Conservation (phyloP, 208 protist species). For the Crithidia expoeki region DNA sequence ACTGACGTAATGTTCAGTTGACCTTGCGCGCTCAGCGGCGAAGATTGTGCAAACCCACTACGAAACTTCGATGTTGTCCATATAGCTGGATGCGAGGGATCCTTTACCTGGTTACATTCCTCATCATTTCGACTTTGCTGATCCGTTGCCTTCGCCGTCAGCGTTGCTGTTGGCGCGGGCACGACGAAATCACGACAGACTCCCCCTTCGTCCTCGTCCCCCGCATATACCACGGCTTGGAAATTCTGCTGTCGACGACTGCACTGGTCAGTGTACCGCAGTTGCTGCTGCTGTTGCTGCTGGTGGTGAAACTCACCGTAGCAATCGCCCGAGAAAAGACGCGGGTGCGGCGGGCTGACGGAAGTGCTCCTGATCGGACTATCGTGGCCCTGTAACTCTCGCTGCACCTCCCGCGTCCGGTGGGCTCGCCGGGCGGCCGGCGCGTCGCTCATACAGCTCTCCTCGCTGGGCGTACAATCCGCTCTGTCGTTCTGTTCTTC, state of each 20-base stretch:
- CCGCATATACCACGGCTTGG: neutral
- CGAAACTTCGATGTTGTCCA: too few species aligned
- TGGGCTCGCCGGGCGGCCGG: neutral
- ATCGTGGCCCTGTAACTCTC: neutral
- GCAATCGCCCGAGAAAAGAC: neutral
- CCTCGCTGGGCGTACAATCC: neutral
- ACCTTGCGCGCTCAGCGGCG: too few species aligned
- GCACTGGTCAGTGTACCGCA: neutral
- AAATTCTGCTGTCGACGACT: neutral
- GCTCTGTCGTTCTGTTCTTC: too few species aligned
- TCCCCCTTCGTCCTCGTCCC: too few species aligned
- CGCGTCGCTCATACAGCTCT: neutral
- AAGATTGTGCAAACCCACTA: too few species aligned
- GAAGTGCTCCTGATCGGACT: neutral
- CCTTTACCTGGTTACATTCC: too few species aligned
- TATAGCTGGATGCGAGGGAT: too few species aligned
- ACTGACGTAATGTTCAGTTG: too few species aligned
- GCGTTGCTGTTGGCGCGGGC: too few species aligned
- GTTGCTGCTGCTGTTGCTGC: neutral
- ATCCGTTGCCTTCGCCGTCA: too few species aligned
- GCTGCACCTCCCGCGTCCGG: neutral
- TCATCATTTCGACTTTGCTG: too few species aligned
- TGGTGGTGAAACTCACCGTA: neutral
- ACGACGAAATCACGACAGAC: too few species aligned
- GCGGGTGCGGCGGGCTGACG: slow-evolving; percentile 6